Base-by-base conservation (phyloP, 257 asterid genomes). In the Solanum pinnatisectum region DNA sequence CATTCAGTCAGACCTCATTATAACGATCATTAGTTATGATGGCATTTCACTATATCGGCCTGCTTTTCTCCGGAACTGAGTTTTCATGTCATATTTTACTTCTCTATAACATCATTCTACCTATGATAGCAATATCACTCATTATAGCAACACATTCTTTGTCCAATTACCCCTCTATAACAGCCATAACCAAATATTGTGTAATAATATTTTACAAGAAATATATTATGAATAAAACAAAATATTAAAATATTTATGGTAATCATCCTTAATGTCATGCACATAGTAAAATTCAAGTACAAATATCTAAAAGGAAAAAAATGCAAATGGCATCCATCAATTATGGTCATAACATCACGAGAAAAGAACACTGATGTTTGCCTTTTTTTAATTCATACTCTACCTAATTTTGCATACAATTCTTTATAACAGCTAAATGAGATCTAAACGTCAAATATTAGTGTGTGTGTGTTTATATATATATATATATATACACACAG, bases 401-500 rank as follows among this genome's bases (percentile, higher is more conserved):
- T 59, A 20, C n/a, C 67, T 20, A 56, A 56, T 56, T 56, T 56
- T 56, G 10, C 65, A 52, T 52, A 52, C 20, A 15, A 14, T 52
- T 49, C 60, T 16, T 49, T 49, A 49, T 49, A 49, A 49, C 3
- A 56, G 65, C n/a, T 56, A 56, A 56, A 56, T 56, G 65, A 56
- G 65, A 56, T 56, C 65, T 18, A 20, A 56, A 18, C 11, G n/a
- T 56, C 65, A 56, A 18, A 18, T 56, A 56, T 16, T 15, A 10
- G 5, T 42, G 46, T 40, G 15, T 44, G 46, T 40, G 46, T 40
- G 12, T 9, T 12, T 40, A 13, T 42, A 0, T 42, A 0, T 40
- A 3, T 37, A 3, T 39, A 0, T 40, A 1, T 14, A 46, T 46
- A 5, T 10, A 42, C 2, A 42, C 0, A 42, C 0, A 42, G 5